Evolutionary conservation across 257 asterid species (phyloP), one percentile per base, ranked within the genome.

Genomic region (Solanum neorickii): DNA sequence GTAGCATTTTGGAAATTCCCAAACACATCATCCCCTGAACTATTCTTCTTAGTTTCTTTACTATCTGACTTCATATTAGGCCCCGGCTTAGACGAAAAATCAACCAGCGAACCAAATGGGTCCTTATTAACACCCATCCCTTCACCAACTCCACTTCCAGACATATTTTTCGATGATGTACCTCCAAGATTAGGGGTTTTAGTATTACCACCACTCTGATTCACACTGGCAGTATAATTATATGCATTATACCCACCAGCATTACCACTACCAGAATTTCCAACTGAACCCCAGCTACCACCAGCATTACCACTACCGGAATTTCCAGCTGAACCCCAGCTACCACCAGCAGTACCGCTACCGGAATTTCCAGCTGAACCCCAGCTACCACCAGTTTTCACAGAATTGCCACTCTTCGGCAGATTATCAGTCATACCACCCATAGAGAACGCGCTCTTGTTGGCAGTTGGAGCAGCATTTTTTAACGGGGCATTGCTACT

Each of bases 91-190:
- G 98, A 89, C 21, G 88, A 86, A 86, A 97, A 94, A 92, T 95
- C 97, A 80, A 93, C 95, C 92, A 95, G 92, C 9, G 98, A 91
- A 68, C 93, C 97, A 92, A 97, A 95, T 2, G 98, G 98, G 46
- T 95, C 99, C 90, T 92, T 94, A 82, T 76, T 93, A 1, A 92
- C 83, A 87, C 93, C 90, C 92, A 89, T 87, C 83, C 93, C 93
- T 25, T 88, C 91, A 82, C 91, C 94, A 68, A 68, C 88, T 85
- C 91, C 93, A 87, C 91, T 86, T 87, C 94, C 96, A 72, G 88
- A 88, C 96, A 89, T 91, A 88, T 91, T 89, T 88, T 92, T 93
- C 96, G 92, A 49, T 2, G 96, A 86, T 12, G 93, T 88, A 47
- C 93, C 95, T 16, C 95, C 97, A 82, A 89, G 84, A 91, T 88